A percentile compares a stretch with the other conserved stretches of the same genome.
Conservation (phyloP, 1,284 basidiomycete species). For the Trichosporon faecale region DNA sequence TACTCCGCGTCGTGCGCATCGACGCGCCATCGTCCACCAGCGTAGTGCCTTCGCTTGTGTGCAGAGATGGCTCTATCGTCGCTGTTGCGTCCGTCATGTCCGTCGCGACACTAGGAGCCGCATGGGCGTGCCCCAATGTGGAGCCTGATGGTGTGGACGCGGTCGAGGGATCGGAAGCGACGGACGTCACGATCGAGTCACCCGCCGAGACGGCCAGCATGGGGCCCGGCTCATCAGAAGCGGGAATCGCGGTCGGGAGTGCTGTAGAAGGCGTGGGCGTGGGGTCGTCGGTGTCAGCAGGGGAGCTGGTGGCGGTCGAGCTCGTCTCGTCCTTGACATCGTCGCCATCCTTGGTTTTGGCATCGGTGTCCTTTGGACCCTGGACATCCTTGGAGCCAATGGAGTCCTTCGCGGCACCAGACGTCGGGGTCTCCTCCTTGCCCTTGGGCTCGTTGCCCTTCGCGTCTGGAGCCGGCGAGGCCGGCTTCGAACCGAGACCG, state of each 20-base stretch:
- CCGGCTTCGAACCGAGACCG: neutral
- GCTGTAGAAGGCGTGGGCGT: neutral
- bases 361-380: neutral
- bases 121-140: neutral
- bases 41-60: conserved; percentile 20
- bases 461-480: neutral
- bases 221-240: neutral
- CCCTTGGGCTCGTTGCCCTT: neutral
- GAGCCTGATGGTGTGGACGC: neutral
- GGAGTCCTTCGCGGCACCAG: neutral
- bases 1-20: neutral
- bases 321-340: neutral
- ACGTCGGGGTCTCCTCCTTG: neutral
- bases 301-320: neutral
- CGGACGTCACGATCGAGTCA: neutral
- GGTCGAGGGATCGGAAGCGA: neutral
- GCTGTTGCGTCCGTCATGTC: conserved; percentile 17
- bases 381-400: neutral
- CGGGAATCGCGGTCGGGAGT: neutral
- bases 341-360: neutral
- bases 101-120: conserved; percentile 13
- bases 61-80: conserved; percentile 13
- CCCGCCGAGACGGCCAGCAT: neutral
- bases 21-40: conserved; percentile 9
- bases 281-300: neutral